phyloP scores from a whole-genome alignment of 2,329 filamentous ascomycete genomes.

The Hypoxylon rubiginosum region DNA sequence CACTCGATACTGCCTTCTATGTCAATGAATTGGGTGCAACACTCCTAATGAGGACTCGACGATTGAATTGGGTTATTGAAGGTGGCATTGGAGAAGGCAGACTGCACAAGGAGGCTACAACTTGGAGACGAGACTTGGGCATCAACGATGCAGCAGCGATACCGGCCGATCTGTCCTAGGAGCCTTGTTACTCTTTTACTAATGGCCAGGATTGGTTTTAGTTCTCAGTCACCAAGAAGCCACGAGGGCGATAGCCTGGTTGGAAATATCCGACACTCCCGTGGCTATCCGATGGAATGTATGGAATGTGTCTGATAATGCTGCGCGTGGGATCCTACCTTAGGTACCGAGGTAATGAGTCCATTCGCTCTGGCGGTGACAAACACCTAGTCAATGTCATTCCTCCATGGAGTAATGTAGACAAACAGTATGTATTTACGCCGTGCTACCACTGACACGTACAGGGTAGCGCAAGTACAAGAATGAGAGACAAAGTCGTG shows the following conservation, averaged over 20 bases:
- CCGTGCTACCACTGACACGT: neutral
- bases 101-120: neutral
- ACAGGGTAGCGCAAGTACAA: neutral
- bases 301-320: neutral
- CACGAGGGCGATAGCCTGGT: neutral
- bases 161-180: neutral
- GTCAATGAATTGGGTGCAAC: neutral
- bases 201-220: neutral
- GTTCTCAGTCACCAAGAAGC: neutral
- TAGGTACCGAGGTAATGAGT: too few relatives aligned
- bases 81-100: neutral
- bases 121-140: neutral
- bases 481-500: neutral
- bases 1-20: neutral
- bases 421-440: conserved; percentile 1
- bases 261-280: neutral
- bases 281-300: neutral
- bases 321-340: too few relatives aligned
- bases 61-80: neutral
- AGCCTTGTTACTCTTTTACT: neutral
- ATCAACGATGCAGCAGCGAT: neutral
- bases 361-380: neutral
- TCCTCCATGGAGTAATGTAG: neutral
- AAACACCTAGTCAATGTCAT: neutral
- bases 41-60: neutral